These are phyloP conservation scores for Tagetes patula DNA, from an alignment of 129 eudicot species.

Conservation along the genomic window DNA sequence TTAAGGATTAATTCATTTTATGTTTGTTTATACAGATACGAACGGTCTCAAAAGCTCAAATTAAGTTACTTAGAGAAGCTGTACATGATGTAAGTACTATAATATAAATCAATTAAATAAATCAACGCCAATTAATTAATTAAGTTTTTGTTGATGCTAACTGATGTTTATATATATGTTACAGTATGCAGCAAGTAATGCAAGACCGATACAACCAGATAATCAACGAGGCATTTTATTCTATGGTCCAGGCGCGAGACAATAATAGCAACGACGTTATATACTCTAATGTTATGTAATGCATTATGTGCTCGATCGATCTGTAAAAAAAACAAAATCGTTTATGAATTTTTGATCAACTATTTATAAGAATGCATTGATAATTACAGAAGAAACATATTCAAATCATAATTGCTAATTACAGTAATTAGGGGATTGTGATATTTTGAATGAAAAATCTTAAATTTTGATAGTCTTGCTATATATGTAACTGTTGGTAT, in stretches of 20 bases:
- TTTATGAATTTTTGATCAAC: too few species aligned
- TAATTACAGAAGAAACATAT: too few species aligned
- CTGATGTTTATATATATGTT: neutral
- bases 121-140: neutral
- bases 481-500: too few species aligned
- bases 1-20: neutral
- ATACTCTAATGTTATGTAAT: neutral
- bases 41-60: constrained; percentile 58
- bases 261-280: neutral
- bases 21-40: constrained; percentile 35
- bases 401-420: too few species aligned
- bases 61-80: constrained; percentile 59
- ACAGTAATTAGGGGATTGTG: too few species aligned
- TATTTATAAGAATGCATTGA: too few species aligned
- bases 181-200: constrained; percentile 66
- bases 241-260: constrained; percentile 16
- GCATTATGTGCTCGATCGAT: neutral
- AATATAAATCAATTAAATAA: neutral
- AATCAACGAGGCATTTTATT: constrained; percentile 36
- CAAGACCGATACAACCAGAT: constrained; percentile 57
- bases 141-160: neutral
- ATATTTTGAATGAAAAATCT: too few species aligned
- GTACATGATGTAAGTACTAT: constrained; percentile 67
- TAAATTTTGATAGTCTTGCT: too few species aligned
- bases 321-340: too few species aligned